Conservation (phyloP, 2,329 filamentous ascomycete species). For the Lachnellula arida region DNA sequence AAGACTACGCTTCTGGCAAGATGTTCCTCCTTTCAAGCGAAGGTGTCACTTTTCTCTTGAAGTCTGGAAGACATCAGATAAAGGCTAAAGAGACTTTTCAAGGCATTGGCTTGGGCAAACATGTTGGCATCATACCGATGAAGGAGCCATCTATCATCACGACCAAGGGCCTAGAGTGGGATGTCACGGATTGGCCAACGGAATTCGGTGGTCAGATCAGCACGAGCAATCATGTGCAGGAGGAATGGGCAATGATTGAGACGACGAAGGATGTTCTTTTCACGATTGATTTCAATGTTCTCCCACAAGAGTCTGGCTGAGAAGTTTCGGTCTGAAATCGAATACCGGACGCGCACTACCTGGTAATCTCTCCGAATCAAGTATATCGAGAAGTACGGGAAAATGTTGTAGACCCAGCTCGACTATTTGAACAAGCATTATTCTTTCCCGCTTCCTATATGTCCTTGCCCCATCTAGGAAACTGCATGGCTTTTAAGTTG, state of each 20-base stretch:
- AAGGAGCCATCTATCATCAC: constrained; percentile 74
- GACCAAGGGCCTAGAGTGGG: constrained; percentile 83
- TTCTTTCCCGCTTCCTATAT: no score
- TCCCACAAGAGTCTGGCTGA: background rate
- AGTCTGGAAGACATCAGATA: constrained; percentile 62
- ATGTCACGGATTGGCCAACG: constrained; percentile 77
- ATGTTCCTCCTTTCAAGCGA: constrained; percentile 77
- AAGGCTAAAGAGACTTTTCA: constrained; percentile 39
- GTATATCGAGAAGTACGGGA: background rate
- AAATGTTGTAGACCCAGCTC: background rate
- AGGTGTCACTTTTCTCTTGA: constrained; percentile 79
- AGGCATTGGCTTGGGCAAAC: constrained; percentile 46
- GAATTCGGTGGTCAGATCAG: constrained; percentile 69
- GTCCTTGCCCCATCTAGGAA: no score
- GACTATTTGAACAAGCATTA: no score
- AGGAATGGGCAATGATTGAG: constrained; percentile 54
- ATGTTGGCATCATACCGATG: constrained; percentile 83
- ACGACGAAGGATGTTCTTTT: constrained; percentile 65
- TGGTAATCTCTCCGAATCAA: no score
- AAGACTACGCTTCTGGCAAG: constrained; percentile 47
- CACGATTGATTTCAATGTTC: constrained; percentile 56
- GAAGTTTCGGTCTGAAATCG: background rate
- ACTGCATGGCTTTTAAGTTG: no score
- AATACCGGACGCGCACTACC: no score
- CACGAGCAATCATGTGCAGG: constrained; percentile 74